Base-by-base conservation (phyloP, 2,329 filamentous ascomycete genomes). In the Xylaria polymorpha region DNA sequence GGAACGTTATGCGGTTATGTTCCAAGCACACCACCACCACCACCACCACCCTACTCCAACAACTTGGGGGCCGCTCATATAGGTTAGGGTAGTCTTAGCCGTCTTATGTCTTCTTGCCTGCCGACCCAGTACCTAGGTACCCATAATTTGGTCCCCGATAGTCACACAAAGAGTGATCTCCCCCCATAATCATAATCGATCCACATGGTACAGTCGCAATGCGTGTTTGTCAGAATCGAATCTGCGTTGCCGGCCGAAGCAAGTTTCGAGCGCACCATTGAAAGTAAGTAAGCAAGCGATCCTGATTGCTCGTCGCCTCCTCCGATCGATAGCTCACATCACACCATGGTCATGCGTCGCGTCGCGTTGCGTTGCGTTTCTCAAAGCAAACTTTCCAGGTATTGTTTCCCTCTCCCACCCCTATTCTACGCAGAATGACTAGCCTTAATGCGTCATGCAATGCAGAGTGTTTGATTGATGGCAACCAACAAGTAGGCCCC, bases 391-490 rank as follows among this genome's bases (percentile, higher is more conserved):
- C 50, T 14, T 14, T 48, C 32, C 39, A 59, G 15, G 12, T 20
- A 32, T 29, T 10, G 14, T 50, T 22, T 29, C 7, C 50, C 29
- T 35, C 48, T 3, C 44, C 61, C n/a, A n/a, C n/a, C 61, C 61
- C 61, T 68, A 56, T 65, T 65, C 50, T 29, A 67, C 46, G 60
- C 64, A 67, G 58, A 29, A 32, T 29, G 18, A 14, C 44, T 41
- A 44, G 37, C 44, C 35, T 29, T 53, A 12, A 14, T 35, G 46
- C 29, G 20, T 43, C 39, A 64, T 65, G 61, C 8, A 48, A 65
- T 57, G 56, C 66, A 53, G 66, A 56, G 56, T 59, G 65, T 59
- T 55, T 64, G 66, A 64, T 60, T 58, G 25, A 29, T 29, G 25
- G 39, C 35, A 29, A 44, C 65, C 9, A 60, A 63, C 44, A 64